Evolutionary conservation across 139 green algal genomes (phyloP).

Genomic region (Limnomonas spitsbergensis): DNA sequence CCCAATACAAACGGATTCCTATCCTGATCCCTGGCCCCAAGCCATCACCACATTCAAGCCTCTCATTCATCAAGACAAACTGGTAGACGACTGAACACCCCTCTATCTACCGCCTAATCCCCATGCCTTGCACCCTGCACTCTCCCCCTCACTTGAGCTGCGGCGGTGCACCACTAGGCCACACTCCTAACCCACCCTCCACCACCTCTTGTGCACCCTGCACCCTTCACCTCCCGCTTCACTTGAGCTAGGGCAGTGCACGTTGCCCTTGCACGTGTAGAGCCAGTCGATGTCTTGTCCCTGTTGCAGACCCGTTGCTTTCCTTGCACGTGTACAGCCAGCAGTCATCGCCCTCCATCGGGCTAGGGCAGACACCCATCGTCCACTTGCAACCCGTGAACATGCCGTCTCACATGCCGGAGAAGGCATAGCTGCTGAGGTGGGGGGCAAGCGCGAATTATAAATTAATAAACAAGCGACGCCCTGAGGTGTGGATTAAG

Average conservation of each 20-base stretch:
- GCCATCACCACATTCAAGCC: too few relatives aligned
- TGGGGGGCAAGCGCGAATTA: neutral
- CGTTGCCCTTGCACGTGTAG: too few relatives aligned
- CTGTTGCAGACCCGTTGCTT: too few relatives aligned
- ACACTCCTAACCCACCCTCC: too few relatives aligned
- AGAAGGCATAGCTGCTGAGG: neutral
- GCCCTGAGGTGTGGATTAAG: neutral
- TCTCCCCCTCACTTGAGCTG: neutral
- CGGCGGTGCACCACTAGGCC: neutral
- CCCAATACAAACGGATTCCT: too few relatives aligned
- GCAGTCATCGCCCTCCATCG: constrained; percentile 57
- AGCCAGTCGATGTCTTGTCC: too few relatives aligned
- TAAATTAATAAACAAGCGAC: neutral
- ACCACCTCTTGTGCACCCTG: too few relatives aligned
- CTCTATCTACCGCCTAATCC: neutral
- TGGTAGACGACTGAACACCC: too few relatives aligned
- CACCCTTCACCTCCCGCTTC: too few relatives aligned
- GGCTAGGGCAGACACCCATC: constrained; percentile 39
- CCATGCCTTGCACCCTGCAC: too few relatives aligned
- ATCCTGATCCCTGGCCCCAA: too few relatives aligned
- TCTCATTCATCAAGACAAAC: neutral
- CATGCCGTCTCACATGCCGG: too few relatives aligned
- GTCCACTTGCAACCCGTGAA: constrained; percentile 32
- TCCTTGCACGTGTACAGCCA: constrained; percentile 48
- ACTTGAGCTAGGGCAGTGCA: neutral